Evolutionary conservation across 2,329 filamentous ascomycete genomes (phyloP), one percentile per base, ranked within the genome.

Genomic region (Paecilomyces fulvus): DNA sequence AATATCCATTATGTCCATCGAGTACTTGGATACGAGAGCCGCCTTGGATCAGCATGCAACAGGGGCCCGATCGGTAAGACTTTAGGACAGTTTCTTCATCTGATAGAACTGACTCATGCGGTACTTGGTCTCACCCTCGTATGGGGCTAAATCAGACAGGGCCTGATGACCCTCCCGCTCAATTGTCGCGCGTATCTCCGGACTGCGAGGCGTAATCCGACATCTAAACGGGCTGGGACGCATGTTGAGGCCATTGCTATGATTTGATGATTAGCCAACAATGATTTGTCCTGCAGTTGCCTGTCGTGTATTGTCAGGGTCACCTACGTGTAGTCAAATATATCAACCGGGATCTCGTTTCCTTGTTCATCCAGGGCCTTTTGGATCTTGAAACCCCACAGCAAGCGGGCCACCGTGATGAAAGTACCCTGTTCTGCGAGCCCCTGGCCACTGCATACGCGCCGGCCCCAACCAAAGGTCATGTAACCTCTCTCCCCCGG

Each of bases 391-490:
- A 84, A 85, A 0, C 75, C 81, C 80, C 83, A 85, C 6, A 85
- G 70, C 28, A 84, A 63, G 12, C 82, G 70, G 8, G 80, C 79
- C 49, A 85, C 73, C 0, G 79, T 82, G 62, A 85, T 77, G 75
- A 80, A 84, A 0, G 80, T 80, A 5, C 82, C 80, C 63, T 83
- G 80, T 66, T 85, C 82, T 1, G 82, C 82, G 17, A 85, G 69
- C 2, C 75, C 78, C 63, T 81, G 74, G 0, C 81, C 80, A 49
- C 75, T 77, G 64, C 80, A 83, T 3, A 80, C 77, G 5, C 80
- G 67, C 2, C 80, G 73, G 6, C 81, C 81, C 77, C 79, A 83
- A 25, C 80, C 80, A 62, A 83, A 82, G 1, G 79, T 79, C 77
- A 81, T 81, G 63, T 81, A 80, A 0, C 77, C 76, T 53, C 70